These are phyloP conservation scores for Trichoderma sp. DNA, from an alignment of 2,329 filamentous ascomycete genomes.

Conservation along the genomic window DNA sequence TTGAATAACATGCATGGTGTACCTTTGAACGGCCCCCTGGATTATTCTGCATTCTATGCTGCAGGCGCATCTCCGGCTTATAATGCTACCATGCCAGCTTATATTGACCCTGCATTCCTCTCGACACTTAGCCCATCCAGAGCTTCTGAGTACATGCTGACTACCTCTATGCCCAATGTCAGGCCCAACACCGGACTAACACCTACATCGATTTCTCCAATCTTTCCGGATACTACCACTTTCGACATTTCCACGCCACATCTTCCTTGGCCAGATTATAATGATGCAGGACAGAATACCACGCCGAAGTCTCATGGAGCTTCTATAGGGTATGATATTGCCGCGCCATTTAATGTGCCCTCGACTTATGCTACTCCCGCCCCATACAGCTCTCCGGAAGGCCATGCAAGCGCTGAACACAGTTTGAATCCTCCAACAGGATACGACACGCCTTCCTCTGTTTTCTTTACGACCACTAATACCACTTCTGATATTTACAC, in stretches of 20 bases:
- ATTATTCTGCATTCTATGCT: neutral
- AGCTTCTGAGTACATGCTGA: neutral
- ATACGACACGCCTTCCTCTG: neutral
- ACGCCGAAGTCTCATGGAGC: neutral
- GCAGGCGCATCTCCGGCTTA: neutral
- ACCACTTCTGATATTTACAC: neutral
- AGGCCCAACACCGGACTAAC: too few species aligned
- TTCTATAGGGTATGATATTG: too few species aligned
- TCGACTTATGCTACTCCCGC: neutral
- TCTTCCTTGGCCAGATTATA: neutral
- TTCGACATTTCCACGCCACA: neutral
- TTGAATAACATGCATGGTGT: neutral
- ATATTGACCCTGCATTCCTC: neutral
- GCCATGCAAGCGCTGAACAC: too few species aligned
- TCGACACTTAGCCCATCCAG: neutral
- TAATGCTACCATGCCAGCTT: neutral
- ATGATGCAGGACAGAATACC: neutral
- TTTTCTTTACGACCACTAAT: neutral
- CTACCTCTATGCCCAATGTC: too few species aligned
- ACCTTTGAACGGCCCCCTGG: neutral
- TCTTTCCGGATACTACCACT: neutral
- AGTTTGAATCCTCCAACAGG: neutral
- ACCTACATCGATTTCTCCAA: neutral
- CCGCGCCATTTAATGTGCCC: neutral
- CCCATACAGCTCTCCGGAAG: neutral